These are phyloP conservation scores for rapeseed (Brassica napus) DNA, from an alignment of 345 rosid species.

Conservation along the genomic window DNA sequence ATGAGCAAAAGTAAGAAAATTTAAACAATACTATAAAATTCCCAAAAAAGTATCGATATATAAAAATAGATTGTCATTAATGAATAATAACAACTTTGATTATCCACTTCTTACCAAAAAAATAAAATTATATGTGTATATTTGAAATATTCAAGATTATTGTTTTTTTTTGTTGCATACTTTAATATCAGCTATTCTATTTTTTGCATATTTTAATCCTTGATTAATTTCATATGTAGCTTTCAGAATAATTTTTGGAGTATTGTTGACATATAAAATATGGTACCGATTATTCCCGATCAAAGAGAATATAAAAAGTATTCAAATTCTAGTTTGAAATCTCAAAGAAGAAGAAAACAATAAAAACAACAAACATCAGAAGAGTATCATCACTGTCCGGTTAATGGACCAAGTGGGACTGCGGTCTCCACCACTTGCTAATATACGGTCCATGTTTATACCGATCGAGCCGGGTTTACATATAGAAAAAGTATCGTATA, in stretches of 20 bases:
- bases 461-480: conserved; percentile 19
- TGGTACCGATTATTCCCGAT: conserved; percentile 28
- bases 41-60: not conserved
- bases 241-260: conserved; percentile 18
- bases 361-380: conserved; percentile 9
- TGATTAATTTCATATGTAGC: not conserved
- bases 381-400: conserved; percentile 27
- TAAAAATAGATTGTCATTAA: not conserved
- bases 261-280: conserved; percentile 14
- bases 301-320: conserved; percentile 26
- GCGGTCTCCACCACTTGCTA: conserved; percentile 43
- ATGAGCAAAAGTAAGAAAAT: not conserved
- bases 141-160: not conserved
- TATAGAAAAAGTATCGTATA: not conserved
- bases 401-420: conserved; percentile 33
- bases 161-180: not conserved
- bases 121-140: not conserved
- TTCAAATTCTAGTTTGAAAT: conserved; percentile 16
- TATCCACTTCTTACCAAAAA: not conserved
- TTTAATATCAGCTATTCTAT: not conserved
- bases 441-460: conserved; percentile 23
- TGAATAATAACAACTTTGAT: not conserved
- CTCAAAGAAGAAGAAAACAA: not conserved
- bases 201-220: not conserved
- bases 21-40: not conserved